phyloP scores from a whole-genome alignment of 352 stramenopile species.

The Phytophthora sp. region DNA sequence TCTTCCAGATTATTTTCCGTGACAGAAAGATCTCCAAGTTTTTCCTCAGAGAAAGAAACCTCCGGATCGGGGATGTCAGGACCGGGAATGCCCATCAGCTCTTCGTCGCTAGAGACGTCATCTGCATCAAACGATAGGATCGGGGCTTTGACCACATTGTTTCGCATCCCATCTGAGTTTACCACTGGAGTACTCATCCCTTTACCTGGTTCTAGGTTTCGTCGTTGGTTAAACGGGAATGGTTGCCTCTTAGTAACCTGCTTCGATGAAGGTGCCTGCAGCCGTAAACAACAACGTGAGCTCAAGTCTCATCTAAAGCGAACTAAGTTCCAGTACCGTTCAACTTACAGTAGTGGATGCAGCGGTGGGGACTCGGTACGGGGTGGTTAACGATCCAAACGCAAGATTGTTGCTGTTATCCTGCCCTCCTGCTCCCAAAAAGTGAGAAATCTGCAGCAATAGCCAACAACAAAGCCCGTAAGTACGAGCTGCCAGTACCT shows the following conservation, averaged over 20 bases:
- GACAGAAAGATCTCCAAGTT: slow-evolving; percentile 69
- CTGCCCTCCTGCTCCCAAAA: slow-evolving; percentile 22
- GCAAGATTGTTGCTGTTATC: slow-evolving; percentile 19
- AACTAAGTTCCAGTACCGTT: background rate
- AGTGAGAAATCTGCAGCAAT: slow-evolving; percentile 30
- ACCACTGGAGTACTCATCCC: slow-evolving; percentile 28
- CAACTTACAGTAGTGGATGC: slow-evolving; percentile 26
- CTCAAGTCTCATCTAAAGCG: background rate
- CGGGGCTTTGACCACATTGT: slow-evolving; percentile 6
- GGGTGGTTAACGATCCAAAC: slow-evolving; percentile 27
- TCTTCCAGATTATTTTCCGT: slow-evolving; percentile 52
- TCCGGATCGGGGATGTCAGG: slow-evolving; percentile 50
- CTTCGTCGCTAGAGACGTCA: slow-evolving; percentile 63
- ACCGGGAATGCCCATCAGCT: slow-evolving; percentile 52
- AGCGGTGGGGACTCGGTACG: slow-evolving; percentile 19
- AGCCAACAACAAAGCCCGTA: slow-evolving; percentile 1
- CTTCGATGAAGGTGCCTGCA: slow-evolving; percentile 35
- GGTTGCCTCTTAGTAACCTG: slow-evolving; percentile 28
- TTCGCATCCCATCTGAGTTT: slow-evolving; percentile 14
- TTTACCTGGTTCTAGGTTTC: slow-evolving; percentile 27
- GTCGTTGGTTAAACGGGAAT: slow-evolving; percentile 26
- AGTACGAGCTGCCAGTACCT: background rate
- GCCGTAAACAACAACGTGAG: background rate
- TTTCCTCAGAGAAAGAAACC: slow-evolving; percentile 73
- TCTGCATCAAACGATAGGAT: slow-evolving; percentile 28